Base-by-base conservation (phyloP, 345 rosid species). In the Citrus maxima region DNA sequence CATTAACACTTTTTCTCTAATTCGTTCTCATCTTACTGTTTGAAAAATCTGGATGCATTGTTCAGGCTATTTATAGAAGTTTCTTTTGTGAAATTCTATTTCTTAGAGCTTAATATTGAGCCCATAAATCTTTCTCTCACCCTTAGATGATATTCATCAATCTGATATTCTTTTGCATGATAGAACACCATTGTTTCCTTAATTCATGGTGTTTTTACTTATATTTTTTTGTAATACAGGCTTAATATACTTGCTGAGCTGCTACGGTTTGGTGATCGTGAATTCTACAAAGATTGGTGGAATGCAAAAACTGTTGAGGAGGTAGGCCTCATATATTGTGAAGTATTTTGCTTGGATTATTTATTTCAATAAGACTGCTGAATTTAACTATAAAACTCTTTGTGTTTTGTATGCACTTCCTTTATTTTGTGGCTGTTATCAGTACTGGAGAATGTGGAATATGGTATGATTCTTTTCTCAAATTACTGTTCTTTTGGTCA, bases 401-500 rank as follows among this genome's bases (percentile, higher is more conserved):
- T 76, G 10, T 72, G 28, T 59, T 65, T 73, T 74, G 62, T 74
- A 21, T 78, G 78, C 67, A 64, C 63, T 70, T 66, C 55, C 58
- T 72, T 80, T 80, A 82, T 73, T 81, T 80, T 80, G 63, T 72
- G 81, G 81, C 86, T 78, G 60, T 78, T 74, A 70, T 75, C 96
- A 97, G 99, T 97, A 97, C 70, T 97, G 99, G 99, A 92, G 96
- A 87, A 86, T 92, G 96, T 97, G 98, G 99, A 97, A 97, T 87
- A 94, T 92, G 99, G 99, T 97, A 94, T 75, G 93, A 72, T 82
- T 78, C 83, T 80, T 74, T 82, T 24, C 84, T 81, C 59, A 37
- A 27, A 28, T 80, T 71, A 51, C 61, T 54, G 3, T 80, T 74
- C 38, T 75, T 78, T 58, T 30, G 62, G 32, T 30, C 54, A 35